These are phyloP conservation scores for Lasiodiplodia theobromae DNA, from an alignment of 2,329 filamentous ascomycete species.

Conservation along the genomic window DNA sequence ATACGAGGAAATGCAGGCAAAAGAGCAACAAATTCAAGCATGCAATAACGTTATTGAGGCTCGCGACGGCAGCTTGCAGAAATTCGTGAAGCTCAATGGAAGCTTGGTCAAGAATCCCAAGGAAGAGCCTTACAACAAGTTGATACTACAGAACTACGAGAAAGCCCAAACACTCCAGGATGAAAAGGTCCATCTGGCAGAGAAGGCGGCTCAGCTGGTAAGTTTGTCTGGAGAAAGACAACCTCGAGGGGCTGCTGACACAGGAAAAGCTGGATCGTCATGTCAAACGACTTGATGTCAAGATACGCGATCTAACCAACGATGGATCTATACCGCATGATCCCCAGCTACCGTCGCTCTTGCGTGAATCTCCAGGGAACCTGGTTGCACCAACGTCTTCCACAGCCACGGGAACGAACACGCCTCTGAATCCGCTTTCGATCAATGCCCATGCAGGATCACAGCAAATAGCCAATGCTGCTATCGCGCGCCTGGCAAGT, in stretches of 20 bases:
- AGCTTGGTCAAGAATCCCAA: constrained; percentile 77
- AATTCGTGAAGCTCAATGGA: constrained; percentile 79
- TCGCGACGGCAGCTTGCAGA: constrained; percentile 77
- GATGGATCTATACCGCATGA: constrained; percentile 67
- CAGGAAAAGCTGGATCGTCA: constrained; percentile 62
- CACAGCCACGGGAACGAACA: constrained; percentile 52
- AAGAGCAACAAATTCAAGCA: constrained; percentile 75
- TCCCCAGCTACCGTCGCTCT: constrained; percentile 65
- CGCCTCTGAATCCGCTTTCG: constrained; percentile 62
- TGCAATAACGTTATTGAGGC: constrained; percentile 73
- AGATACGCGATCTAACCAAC: constrained; percentile 65
- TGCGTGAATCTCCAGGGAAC: constrained; percentile 57
- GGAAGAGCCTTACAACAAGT: constrained; percentile 71
- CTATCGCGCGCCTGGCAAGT: constrained; percentile 53
- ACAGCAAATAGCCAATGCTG: constrained; percentile 60
- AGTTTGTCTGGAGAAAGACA: constrained; percentile 44
- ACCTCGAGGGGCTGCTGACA: constrained; percentile 31
- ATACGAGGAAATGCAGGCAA: constrained; percentile 82
- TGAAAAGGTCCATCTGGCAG: constrained; percentile 75
- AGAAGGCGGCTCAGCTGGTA: constrained; percentile 70
- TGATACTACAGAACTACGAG: constrained; percentile 72
- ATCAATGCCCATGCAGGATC: constrained; percentile 62
- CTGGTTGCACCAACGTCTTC: constrained; percentile 57
- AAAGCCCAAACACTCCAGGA: constrained; percentile 74
- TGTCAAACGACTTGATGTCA: constrained; percentile 68